Percentiles rank a stretch among this genome's conserved stretches.
Conservation (phyloP, 768 basidiomycete genomes). For the Tubosaeta sp. region DNA sequence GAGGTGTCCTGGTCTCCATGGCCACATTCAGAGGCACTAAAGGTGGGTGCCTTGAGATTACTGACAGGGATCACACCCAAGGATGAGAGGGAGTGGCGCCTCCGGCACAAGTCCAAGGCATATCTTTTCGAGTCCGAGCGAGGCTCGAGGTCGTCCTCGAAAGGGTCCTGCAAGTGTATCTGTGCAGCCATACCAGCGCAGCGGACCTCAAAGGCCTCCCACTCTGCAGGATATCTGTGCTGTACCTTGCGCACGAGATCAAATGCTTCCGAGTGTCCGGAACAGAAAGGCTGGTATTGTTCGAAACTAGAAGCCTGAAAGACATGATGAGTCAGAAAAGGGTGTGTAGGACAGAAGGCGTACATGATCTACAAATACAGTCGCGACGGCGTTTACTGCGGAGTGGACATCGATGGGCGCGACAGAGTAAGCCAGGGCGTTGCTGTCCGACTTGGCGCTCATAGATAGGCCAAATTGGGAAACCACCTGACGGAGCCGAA, state of each 20-base stretch:
- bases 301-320: constrained; percentile 67
- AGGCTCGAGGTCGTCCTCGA: constrained; percentile 3
- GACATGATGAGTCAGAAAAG: constrained; percentile 3
- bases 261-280: constrained; percentile 79
- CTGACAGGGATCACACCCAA: constrained; percentile 39
- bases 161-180: constrained; percentile 19
- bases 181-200: constrained; percentile 56
- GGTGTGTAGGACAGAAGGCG: constrained; percentile 1
- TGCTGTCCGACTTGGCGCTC: constrained; percentile 17
- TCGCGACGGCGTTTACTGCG: constrained; percentile 37
- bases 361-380: constrained; percentile 59
- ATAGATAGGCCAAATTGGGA: constrained; percentile 49
- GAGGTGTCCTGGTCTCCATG: constrained; percentile 26
- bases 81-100: constrained; percentile 47
- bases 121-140: constrained; percentile 6
- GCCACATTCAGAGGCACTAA: constrained; percentile 29
- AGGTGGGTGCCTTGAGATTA: constrained; percentile 29
- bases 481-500: constrained; percentile 47
- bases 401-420: constrained; percentile 41
- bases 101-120: constrained; percentile 33
- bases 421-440: neutral
- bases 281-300: constrained; percentile 83
- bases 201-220: constrained; percentile 79
- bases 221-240: constrained; percentile 62
- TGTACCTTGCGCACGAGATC: constrained; percentile 66